Conservation (phyloP, 768 basidiomycete species). For the Pleurotus djamor region DNA sequence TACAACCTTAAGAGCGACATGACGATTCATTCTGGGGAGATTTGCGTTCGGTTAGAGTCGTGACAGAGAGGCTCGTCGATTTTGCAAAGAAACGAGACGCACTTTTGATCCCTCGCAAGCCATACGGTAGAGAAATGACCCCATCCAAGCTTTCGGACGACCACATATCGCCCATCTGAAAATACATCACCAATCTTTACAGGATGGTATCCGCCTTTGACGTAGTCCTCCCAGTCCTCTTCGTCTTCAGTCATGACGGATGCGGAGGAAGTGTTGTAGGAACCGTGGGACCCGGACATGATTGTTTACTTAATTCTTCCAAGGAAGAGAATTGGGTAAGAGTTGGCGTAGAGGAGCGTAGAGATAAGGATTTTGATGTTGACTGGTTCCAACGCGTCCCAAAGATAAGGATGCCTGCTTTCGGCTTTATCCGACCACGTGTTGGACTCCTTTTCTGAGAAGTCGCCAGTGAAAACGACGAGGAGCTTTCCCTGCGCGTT, state of each 20-base stretch:
- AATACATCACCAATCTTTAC: conserved; percentile 93
- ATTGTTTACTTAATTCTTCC: conserved; percentile 26
- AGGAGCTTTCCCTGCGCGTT: neutral
- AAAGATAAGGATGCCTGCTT: neutral
- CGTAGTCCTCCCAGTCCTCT: conserved; percentile 90
- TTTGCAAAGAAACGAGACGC: conserved; percentile 20
- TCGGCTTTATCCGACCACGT: neutral
- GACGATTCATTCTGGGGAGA: conserved; percentile 76
- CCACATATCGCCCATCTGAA: conserved; percentile 81
- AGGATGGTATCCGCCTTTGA: conserved; percentile 85
- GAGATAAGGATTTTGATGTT: conserved; percentile 8
- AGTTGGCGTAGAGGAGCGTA: conserved; percentile 5
- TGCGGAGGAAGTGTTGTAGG: conserved; percentile 61
- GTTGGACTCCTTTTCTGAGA: neutral
- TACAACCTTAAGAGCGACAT: conserved; percentile 99
- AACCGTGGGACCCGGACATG: conserved; percentile 56
- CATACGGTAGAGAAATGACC: conserved; percentile 95
- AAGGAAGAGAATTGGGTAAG: neutral
- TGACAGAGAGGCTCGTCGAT: conserved; percentile 1
- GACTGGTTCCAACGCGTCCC: neutral
- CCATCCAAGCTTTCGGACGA: conserved; percentile 95
- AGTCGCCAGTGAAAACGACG: neutral
- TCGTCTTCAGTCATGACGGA: conserved; percentile 90
- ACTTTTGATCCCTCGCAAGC: conserved; percentile 85
- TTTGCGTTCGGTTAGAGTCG: conserved; percentile 12